Evolutionary conservation across 768 basidiomycete species (phyloP).

Genomic region (Trametes villosa): DNA sequence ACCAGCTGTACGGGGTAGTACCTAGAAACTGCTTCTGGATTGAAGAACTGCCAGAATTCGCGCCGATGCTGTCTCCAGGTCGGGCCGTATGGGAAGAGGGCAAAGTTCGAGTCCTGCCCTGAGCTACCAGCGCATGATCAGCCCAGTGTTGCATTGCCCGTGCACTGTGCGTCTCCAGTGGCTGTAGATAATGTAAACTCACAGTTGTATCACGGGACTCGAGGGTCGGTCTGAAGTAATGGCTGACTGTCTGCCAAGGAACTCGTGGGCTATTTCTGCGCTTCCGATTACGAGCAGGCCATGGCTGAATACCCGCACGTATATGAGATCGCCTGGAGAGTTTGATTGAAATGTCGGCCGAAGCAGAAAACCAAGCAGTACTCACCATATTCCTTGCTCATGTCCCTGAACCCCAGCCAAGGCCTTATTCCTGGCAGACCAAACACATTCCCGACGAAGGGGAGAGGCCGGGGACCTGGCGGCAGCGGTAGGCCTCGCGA

Average conservation of each 20-base stretch:
- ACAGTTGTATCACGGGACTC: slow-evolving; percentile 25
- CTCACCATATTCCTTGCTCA: slow-evolving; percentile 3
- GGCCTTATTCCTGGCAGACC: not conserved
- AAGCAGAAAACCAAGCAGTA: not conserved
- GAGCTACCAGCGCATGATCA: not conserved
- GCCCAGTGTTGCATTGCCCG: not conserved
- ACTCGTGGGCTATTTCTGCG: slow-evolving; percentile 8
- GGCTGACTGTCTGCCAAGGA: slow-evolving; percentile 25
- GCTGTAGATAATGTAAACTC: not conserved
- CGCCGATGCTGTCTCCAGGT: slow-evolving; percentile 16
- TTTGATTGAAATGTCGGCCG: not conserved
- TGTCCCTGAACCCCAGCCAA: slow-evolving; percentile 2
- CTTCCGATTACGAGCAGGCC: slow-evolving; percentile 18
- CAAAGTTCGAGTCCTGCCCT: slow-evolving; percentile 3
- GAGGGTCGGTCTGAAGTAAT: slow-evolving; percentile 25
- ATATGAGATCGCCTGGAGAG: slow-evolving; percentile 21
- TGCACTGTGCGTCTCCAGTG: too few relatives aligned
- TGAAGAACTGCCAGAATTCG: slow-evolving; percentile 11
- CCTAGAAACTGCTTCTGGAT: not conserved
- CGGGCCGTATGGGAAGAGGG: slow-evolving; percentile 11
- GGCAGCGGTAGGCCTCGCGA: slow-evolving; percentile 1
- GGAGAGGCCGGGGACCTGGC: slow-evolving; percentile 9
- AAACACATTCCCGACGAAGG: slow-evolving; percentile 12
- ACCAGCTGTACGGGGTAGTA: slow-evolving; percentile 3
- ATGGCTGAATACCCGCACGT: slow-evolving; percentile 17